These are phyloP conservation scores for Ettlia oleoabundans DNA, from an alignment of 139 green algal genomes.

Conservation along the genomic window DNA sequence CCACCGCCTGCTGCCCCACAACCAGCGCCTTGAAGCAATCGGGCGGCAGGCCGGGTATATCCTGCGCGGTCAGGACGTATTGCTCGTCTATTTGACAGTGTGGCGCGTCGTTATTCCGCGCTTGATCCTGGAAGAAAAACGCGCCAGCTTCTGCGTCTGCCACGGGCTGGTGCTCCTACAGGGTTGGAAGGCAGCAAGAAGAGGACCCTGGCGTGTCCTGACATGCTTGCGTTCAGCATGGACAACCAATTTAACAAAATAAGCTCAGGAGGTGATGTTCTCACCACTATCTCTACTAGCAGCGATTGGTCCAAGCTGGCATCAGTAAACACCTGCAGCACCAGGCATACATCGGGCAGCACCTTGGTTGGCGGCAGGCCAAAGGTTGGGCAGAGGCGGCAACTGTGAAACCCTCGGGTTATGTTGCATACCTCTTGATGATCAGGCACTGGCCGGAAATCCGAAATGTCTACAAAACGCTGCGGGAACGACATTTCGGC, in stretches of 20 bases:
- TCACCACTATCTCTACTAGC: slow-evolving; percentile 71
- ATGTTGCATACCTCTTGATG: slow-evolving; percentile 62
- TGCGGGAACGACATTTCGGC: slow-evolving; percentile 49
- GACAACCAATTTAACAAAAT: no score
- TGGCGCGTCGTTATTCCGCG: slow-evolving; percentile 48
- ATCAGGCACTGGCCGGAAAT: slow-evolving; percentile 71
- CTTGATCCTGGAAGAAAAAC: slow-evolving; percentile 65
- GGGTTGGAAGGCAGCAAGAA: neutral
- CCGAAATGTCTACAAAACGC: slow-evolving; percentile 59
- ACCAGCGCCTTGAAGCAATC: slow-evolving; percentile 26
- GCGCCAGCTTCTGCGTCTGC: slow-evolving; percentile 28
- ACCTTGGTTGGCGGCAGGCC: neutral
- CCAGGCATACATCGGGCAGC: neutral
- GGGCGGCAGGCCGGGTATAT: slow-evolving; percentile 35
- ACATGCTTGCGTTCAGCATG: no score
- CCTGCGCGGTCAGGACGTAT: slow-evolving; percentile 11
- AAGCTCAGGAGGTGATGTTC: neutral
- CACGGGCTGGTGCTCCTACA: slow-evolving; percentile 50
- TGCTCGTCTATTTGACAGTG: slow-evolving; percentile 27
- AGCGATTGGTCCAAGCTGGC: slow-evolving; percentile 68
- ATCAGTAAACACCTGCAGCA: slow-evolving; percentile 66
- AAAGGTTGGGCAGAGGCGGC: neutral
- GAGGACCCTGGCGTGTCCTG: neutral
- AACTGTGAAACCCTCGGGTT: neutral
- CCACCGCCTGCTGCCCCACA: slow-evolving; percentile 46